Base-by-base conservation (phyloP, 2,329 filamentous ascomycete genomes). In the Xenosphaeropsis pyriputrescens region DNA sequence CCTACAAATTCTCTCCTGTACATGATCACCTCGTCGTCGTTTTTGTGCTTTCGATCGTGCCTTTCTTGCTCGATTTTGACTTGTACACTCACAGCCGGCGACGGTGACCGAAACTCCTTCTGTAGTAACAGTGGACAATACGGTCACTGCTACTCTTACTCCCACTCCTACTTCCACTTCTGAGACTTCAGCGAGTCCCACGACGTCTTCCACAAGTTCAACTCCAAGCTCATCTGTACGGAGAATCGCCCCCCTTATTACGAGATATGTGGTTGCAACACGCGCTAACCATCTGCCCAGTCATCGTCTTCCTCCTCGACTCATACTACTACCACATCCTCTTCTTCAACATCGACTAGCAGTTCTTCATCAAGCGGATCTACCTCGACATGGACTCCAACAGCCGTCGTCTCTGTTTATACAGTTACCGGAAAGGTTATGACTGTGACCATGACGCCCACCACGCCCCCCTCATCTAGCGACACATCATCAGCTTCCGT, bases 391-490 rank as follows among this genome's bases (percentile, higher is more conserved):
- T 55, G 50, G 54, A 50, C 56, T 15, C 48, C 57, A 15, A 56
- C 54, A 8, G 60, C 57, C 7, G 53, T 51, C 14, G 47, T 49
- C 11, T 59, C 57, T 6, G 48, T 72, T 2, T 58, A 66, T 47
- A 78, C 73, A 0, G 62, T 77, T 8, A 77, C 71, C 8, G 71
- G 72, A 14, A 63, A 57, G 5, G 57, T 74, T 16, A 63, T 61
- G 40, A 77, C 71, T 1, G 64, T 78, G 3, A 74, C 68, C 1
- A 61, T 70, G 13, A 60, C 60, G 6, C 68, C 70, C 0, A 64
- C 64, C 1, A 43, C 47, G 18, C 50, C 50, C 26, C 47, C 52
- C 2, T 51, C 46, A 34, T 39, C 51, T 6, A 39, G 44, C n/a
- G 29, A 33, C 16, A 16, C 39, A 0, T 30, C 35, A 19, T 16